These are phyloP conservation scores for Ceriops zippeliana DNA, from an alignment of 345 rosid species.

Conservation along the genomic window DNA sequence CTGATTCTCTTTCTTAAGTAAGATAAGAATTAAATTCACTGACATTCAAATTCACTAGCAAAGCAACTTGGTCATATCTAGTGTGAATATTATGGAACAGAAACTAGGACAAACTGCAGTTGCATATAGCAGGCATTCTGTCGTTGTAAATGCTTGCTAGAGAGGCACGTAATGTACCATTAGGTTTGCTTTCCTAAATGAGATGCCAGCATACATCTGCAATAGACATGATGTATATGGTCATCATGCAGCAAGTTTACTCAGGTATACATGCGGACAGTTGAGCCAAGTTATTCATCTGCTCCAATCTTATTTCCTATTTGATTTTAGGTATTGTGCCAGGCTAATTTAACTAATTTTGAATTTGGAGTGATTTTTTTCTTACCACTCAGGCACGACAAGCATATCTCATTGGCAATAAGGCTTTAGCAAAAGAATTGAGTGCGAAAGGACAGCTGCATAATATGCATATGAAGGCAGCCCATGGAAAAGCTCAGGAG, in stretches of 20 bases:
- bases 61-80: neutral
- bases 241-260: constrained; percentile 5
- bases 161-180: constrained; percentile 1
- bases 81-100: neutral
- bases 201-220: neutral
- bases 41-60: neutral
- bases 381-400: constrained; percentile 63
- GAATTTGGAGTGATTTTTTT: neutral
- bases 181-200: neutral
- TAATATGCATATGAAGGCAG: constrained; percentile 91
- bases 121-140: neutral
- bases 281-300: constrained; percentile 1
- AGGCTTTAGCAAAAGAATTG: constrained; percentile 90
- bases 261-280: neutral
- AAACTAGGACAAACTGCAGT: constrained; percentile 4
- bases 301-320: neutral
- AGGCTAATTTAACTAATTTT: neutral
- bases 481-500: constrained; percentile 97
- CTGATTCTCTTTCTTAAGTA: neutral
- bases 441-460: constrained; percentile 90
- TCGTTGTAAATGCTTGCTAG: constrained; percentile 1
- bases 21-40: neutral
- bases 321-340: neutral
- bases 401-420: constrained; percentile 87
- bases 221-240: neutral